A percentile compares a stretch with the other conserved stretches of the same genome.
These are phyloP conservation scores for Gossypium arboreum DNA, from an alignment of 345 rosid genomes.

Conservation along the genomic window DNA sequence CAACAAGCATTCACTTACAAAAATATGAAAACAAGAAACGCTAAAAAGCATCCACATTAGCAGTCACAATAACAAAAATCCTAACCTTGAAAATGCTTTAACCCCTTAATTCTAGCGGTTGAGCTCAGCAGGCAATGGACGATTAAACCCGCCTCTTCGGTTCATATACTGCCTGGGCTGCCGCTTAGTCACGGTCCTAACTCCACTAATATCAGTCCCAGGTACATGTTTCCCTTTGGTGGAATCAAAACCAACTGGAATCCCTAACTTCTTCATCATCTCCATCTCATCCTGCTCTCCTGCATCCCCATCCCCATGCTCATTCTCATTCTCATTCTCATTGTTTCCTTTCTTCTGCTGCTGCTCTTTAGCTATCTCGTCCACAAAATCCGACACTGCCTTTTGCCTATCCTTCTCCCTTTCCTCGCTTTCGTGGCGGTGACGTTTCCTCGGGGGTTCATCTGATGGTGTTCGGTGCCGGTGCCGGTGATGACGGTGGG, in stretches of 20 bases:
- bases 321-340: conserved; percentile 25
- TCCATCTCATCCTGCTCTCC: conserved; percentile 60
- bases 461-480: conserved; percentile 60
- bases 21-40: conserved; percentile 13
- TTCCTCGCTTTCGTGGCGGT: conserved; percentile 43
- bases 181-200: conserved; percentile 70
- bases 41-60: background rate
- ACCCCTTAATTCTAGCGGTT: conserved; percentile 41
- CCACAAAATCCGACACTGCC: conserved; percentile 51
- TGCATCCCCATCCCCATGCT: conserved; percentile 40
- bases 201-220: conserved; percentile 81
- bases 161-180: conserved; percentile 91
- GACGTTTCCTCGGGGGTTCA: conserved; percentile 52
- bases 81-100: conserved; percentile 33
- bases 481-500: conserved; percentile 42
- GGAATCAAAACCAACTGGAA: conserved; percentile 85
- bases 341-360: conserved; percentile 35
- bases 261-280: conserved; percentile 93
- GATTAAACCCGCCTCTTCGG: conserved; percentile 87
- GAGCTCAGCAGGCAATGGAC: conserved; percentile 78
- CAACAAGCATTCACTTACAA: conserved; percentile 9
- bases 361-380: conserved; percentile 56
- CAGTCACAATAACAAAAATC: conserved; percentile 4
- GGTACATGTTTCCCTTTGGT: conserved; percentile 68
- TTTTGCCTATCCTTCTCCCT: conserved; percentile 46